Evolutionary conservation across 2,329 filamentous ascomycete genomes (phyloP).

Genomic region (Exophiala bonariae): DNA sequence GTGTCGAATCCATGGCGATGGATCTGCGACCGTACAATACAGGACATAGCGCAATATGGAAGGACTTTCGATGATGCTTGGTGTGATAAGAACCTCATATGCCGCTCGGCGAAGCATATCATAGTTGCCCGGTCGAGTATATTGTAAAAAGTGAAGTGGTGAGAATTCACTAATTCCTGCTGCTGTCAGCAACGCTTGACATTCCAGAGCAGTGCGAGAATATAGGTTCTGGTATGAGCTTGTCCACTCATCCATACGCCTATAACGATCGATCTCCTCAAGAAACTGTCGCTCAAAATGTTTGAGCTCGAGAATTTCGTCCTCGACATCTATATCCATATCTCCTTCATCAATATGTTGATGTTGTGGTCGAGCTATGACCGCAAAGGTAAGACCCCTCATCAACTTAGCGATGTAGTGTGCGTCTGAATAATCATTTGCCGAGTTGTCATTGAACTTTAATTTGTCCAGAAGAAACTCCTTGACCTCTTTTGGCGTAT

Average conservation of each 20-base stretch:
- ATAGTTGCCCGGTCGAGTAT: slow-evolving; percentile 60
- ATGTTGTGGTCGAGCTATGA: slow-evolving; percentile 46
- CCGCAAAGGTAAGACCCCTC: slow-evolving; percentile 57
- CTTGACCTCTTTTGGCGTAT: slow-evolving; percentile 75
- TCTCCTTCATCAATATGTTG: slow-evolving; percentile 39
- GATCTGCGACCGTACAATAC: slow-evolving; percentile 56
- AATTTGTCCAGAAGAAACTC: slow-evolving; percentile 86
- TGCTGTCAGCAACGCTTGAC: slow-evolving; percentile 56
- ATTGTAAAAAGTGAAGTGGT: slow-evolving; percentile 60
- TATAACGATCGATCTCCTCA: slow-evolving; percentile 62
- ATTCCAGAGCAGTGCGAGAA: slow-evolving; percentile 61
- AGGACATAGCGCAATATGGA: slow-evolving; percentile 58
- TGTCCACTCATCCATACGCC: slow-evolving; percentile 67
- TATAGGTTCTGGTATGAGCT: slow-evolving; percentile 66
- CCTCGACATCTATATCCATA: slow-evolving; percentile 46
- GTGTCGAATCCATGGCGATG: slow-evolving; percentile 58
- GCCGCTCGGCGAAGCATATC: slow-evolving; percentile 61
- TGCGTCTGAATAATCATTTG: slow-evolving; percentile 85
- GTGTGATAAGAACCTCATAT: slow-evolving; percentile 57
- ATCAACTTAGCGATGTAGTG: slow-evolving; percentile 85
- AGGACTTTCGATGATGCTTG: slow-evolving; percentile 53
- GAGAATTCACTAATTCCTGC: slow-evolving; percentile 54
- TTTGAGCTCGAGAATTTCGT: slow-evolving; percentile 53
- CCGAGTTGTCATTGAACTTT: slow-evolving; percentile 90
- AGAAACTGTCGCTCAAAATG: slow-evolving; percentile 58